Base-by-base conservation (phyloP, 2,329 filamentous ascomycete genomes). In the Trichoderma gracile region DNA sequence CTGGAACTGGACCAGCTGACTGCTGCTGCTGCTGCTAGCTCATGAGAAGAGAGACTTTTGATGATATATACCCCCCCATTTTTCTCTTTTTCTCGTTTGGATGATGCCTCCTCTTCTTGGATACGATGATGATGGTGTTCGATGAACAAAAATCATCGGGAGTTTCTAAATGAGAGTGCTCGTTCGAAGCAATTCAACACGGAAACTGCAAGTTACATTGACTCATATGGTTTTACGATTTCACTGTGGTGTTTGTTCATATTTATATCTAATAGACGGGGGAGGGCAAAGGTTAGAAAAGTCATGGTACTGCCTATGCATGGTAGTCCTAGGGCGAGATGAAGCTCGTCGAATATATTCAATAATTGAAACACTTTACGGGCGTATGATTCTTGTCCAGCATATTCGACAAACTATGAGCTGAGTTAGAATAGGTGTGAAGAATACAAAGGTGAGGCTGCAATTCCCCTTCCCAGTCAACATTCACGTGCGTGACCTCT, bases 1-100 rank as follows among this genome's bases (percentile, higher is more conserved):
- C 77, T 76, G 23, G 77, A 74, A 64, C 62, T 79, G 65, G 70
- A 69, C 50, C 68, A 58, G 54, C 25, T 65, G 27, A 3, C 45
- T 65, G 64, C 42, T 62, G 43, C 56, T 15, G 40, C 54, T 27
- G 54, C 54, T 38, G 19, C 45, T 49, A 62, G 27, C 58, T 53
- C 49, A 45, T 56, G n/a, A 43, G 55, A 49, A 19, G 21, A 19
- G 40, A 33, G 10, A 2, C 2, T 38, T 14, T 3, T 45, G 38
- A 50, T 57, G 57, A 62, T 61, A 56, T 38, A 38, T 5, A 50
- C 43, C 63, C n/a, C 27, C 14, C 8, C 15, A 25, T 15, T 50
- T 8, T 50, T 43, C 7, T 19, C n/a, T 10, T 38, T 38, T 38
- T 10, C 14, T 12, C 3, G 12, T 3, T 30, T 14, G 33, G 14